Base-by-base conservation (phyloP, 2,329 filamentous ascomycete species). In the Apiospora hydei region DNA sequence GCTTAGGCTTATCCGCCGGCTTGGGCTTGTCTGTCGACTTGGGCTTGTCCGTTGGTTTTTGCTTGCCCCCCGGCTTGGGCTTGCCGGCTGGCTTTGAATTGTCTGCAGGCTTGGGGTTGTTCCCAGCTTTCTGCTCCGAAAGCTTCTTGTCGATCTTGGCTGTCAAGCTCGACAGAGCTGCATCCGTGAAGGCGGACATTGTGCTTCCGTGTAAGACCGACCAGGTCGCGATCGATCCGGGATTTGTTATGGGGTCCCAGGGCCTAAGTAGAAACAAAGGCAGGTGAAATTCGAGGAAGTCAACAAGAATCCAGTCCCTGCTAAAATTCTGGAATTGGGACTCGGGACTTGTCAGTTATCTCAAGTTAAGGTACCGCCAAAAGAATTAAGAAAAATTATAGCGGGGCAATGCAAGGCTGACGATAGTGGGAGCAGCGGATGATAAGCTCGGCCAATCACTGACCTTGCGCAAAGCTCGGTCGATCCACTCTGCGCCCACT, bases 71-170 rank as follows among this genome's bases (percentile, higher is more conserved):
- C 34, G 61, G 5, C 57, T 67, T 71, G 1, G 30, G 18, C 34
- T 64, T 64, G 34, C 34, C 53, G 3, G 53, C 53, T 21, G 26
- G 5, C 26, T 61, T 61, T 4, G 53, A 8, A 38, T 69, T 71
- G n/a, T 47, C 75, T 71, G 46, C 13, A 6, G 46, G 14, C 18
- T 57, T 53, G 21, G 74, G 76, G 64, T 73, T 77, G 70, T 80
- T 80, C 68, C 78, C 80, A 11, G 44, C 24, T 72, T 76, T 74
- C 71, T 80, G 75, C 72, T 83, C 83, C 61, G 80, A 76, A 74
- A 91, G 83, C 71, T 84, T 85, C 75, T 87, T 83, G 76, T 90
- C 88, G 74, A 91, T 88, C 78, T 86, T 87, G 46, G 86, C 84
- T 6, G 89, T 91, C 76, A 91, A 79, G 72, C 87, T 83, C 10